Conservation (phyloP, 192 early-diverging fungal genomes). For the Gonapodya prolifera region DNA sequence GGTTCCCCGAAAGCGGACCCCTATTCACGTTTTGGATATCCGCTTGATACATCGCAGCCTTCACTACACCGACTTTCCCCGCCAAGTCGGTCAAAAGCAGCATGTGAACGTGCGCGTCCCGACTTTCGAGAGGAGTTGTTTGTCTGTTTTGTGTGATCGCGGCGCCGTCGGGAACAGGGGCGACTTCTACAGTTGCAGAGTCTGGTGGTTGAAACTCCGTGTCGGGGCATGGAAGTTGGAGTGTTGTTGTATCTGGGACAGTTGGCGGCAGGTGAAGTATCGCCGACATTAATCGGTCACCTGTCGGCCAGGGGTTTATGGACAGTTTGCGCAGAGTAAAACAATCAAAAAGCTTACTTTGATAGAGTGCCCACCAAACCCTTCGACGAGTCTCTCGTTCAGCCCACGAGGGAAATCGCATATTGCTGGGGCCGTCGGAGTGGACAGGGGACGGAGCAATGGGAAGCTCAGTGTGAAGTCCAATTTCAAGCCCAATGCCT, state of each 20-base stretch:
- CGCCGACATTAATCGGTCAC: too few species aligned
- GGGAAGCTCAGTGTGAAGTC: background rate
- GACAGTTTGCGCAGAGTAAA: too few species aligned
- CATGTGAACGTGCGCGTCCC: background rate
- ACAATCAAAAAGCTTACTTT: background rate
- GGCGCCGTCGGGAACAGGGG: too few species aligned
- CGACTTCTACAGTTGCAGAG: too few species aligned
- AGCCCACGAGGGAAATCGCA: background rate
- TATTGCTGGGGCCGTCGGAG: background rate
- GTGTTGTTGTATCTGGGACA: too few species aligned
- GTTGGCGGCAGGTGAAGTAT: too few species aligned
- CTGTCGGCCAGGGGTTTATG: too few species aligned
- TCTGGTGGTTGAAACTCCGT: too few species aligned
- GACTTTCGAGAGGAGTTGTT: too few species aligned
- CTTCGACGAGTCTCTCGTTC: background rate
- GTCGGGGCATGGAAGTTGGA: too few species aligned
- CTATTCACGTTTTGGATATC: background rate
- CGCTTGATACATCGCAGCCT: background rate
- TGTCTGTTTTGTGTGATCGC: too few species aligned
- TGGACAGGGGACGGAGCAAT: too few species aligned
- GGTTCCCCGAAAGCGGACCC: background rate
- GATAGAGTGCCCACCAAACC: background rate
- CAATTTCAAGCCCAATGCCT: background rate
- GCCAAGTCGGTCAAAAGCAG: background rate
- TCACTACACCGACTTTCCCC: background rate